Evolutionary conservation across 2,329 filamentous ascomycete species (phyloP), one percentile per base, ranked within the genome.

Genomic region (Arthrobotrys entomopaga): DNA sequence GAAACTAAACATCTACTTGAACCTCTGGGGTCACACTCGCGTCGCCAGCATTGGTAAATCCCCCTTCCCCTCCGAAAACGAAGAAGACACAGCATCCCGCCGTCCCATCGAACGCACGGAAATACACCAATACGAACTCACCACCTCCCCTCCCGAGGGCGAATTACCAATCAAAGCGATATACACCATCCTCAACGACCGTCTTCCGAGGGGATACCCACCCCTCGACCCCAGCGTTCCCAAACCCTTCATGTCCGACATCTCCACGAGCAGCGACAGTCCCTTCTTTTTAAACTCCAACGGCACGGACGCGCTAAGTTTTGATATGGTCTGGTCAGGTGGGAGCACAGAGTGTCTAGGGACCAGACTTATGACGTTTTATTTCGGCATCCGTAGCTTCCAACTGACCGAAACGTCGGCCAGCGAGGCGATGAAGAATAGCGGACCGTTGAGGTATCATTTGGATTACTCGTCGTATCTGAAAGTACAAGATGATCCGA

Each of bases 251-350:
- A 64, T 43, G 49, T 54, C 70, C 20, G 70, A 74, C 16, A 74
- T 74, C 20, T 57, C 63, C 4, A 34, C 61, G 6, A 49, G 65
- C 63, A 59, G 52, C 43, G 70, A 74, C 34, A 63, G 43, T 22
- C 63, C 70, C 1, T 74, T 74, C 58, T 74, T 74, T 16, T 20
- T 74, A n/a, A 74, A 74, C 52, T 74, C 70, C 3, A 74, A 74
- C 57, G 70, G 70, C 58, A 74, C 70, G 15, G 70, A 74, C 52
- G 70, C 70, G 6, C 19, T 74, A 4, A 67, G 63, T 20, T 74
- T 74, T 38, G 70, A 74, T 42, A 67, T 74, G 63, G 70, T 74
- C 43, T 74, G 70, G 70, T 63, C 70, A 20, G 70, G 70, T 19
- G 63, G 63, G 11, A 74, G 63, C 52, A 63, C 38, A 13, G 70